Conservation (phyloP, 345 rosid genomes). For the Bruguiera gymnorhiza region DNA sequence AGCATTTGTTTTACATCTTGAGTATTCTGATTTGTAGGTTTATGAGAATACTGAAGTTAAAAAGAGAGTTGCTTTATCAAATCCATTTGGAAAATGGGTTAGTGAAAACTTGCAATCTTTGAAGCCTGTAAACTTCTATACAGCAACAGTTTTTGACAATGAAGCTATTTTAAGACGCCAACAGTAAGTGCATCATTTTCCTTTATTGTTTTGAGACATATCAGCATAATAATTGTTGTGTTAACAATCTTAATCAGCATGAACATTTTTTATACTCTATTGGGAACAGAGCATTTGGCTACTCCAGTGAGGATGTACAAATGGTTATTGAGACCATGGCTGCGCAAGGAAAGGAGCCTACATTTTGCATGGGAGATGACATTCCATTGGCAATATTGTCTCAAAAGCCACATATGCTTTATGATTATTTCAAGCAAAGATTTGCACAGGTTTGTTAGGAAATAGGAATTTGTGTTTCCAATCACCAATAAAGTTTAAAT, state of each 20-base stretch:
- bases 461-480: constrained; percentile 9
- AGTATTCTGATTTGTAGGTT: constrained; percentile 50
- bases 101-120: constrained; percentile 66
- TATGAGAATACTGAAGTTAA: constrained; percentile 94
- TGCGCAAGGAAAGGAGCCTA: constrained; percentile 94
- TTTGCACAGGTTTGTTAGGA: constrained; percentile 81
- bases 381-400: constrained; percentile 83
- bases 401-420: constrained; percentile 87
- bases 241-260: constrained; percentile 13
- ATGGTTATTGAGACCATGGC: constrained; percentile 99
- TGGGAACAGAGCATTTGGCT: constrained; percentile 84
- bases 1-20: constrained; percentile 6
- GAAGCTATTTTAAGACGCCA: constrained; percentile 78
- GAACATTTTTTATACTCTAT: constrained; percentile 19
- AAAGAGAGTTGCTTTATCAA: constrained; percentile 66
- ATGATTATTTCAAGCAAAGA: constrained; percentile 96
- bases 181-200: constrained; percentile 54
- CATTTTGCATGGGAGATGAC: constrained; percentile 98
- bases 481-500: neutral
- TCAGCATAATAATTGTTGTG: neutral
- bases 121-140: constrained; percentile 63
- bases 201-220: constrained; percentile 4
- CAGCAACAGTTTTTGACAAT: constrained; percentile 68
- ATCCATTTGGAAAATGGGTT: constrained; percentile 91
- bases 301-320: constrained; percentile 98